phyloP scores from a whole-genome alignment of 2,329 filamentous ascomycete species.

The Colletotrichum sp. region DNA sequence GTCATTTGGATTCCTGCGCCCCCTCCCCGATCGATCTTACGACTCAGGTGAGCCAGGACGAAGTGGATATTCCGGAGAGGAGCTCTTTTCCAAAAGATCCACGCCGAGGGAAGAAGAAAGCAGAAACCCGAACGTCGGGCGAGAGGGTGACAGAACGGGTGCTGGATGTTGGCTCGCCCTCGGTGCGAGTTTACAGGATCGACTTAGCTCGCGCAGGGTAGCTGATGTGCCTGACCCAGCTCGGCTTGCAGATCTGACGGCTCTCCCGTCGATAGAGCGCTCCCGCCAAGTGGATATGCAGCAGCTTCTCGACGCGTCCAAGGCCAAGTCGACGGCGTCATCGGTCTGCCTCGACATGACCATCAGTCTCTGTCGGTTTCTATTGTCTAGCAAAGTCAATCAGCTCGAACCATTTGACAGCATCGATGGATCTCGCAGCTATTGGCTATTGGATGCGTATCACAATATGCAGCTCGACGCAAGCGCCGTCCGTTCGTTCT shows the following conservation, averaged over 20 bases:
- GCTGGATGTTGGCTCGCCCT: background rate
- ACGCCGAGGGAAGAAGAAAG: background rate
- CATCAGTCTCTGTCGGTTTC: background rate
- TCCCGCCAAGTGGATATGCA: background rate
- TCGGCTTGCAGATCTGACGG: conserved; percentile 7
- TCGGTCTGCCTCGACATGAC: background rate
- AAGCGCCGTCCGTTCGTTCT: background rate
- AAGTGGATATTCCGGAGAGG: background rate
- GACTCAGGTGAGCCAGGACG: background rate
- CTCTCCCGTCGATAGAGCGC: background rate
- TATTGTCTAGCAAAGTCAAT: background rate
- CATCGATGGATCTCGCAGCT: background rate
- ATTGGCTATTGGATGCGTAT: background rate
- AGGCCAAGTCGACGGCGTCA: background rate
- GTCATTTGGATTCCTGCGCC: background rate
- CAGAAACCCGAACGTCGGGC: background rate
- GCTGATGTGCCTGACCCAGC: background rate
- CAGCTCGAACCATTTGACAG: background rate
- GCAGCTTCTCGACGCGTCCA: background rate
- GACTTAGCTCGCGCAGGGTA: background rate
- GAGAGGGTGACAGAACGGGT: background rate
- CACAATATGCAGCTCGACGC: background rate
- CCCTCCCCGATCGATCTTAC: background rate
- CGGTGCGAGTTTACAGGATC: background rate
- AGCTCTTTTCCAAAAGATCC: background rate